Conservation (phyloP, 2,329 filamentous ascomycete species). For the Neofusicoccum sp. region DNA sequence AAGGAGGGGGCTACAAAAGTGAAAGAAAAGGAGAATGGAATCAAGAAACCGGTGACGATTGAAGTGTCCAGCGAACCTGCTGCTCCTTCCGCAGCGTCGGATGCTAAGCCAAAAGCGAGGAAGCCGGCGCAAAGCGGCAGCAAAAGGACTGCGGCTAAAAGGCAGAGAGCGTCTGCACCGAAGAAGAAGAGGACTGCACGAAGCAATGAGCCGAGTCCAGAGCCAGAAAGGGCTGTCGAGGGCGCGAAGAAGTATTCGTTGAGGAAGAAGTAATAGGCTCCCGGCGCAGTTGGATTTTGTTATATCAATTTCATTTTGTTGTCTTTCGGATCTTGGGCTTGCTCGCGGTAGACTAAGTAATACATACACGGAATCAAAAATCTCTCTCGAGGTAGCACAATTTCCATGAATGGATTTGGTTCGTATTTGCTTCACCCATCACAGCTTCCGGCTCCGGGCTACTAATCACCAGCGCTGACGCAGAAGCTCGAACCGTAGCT, state of each 20-base stretch:
- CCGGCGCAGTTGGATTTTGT: not conserved
- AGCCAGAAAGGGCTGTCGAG: not conserved
- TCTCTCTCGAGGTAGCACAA: too few species aligned
- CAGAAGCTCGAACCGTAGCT: conserved; percentile 5
- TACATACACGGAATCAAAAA: too few species aligned
- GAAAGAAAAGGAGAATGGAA: not conserved
- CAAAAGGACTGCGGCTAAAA: not conserved
- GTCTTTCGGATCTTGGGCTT: not conserved
- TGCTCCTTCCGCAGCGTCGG: not conserved
- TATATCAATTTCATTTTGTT: not conserved
- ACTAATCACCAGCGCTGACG: conserved; percentile 9
- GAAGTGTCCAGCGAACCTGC: not conserved
- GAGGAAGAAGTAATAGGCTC: not conserved
- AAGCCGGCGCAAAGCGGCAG: not conserved
- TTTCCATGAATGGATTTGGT: not conserved
- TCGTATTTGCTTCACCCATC: conserved; percentile 6
- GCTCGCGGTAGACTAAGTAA: too few species aligned
- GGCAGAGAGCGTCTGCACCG: not conserved
- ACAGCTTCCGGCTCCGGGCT: not conserved
- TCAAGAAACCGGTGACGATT: conserved; percentile 6
- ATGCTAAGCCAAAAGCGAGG: not conserved
- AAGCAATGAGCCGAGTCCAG: conserved; percentile 4
- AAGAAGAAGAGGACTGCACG: not conserved
- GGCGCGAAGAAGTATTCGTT: not conserved
- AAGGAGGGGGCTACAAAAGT: not conserved